Conservation (phyloP, 2,329 filamentous ascomycete species). For the Fusarium penzigii region DNA sequence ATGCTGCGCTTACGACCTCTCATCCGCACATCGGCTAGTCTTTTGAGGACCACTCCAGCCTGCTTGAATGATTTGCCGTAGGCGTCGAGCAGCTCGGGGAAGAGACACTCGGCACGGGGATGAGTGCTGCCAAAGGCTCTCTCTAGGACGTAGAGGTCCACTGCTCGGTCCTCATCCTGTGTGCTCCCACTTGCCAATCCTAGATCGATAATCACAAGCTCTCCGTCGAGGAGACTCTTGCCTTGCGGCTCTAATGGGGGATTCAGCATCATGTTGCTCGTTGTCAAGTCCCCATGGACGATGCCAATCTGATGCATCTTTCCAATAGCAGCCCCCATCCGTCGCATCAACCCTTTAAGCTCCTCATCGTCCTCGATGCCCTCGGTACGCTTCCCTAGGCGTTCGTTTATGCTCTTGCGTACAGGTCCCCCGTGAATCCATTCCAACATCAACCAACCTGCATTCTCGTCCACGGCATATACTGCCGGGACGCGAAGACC, state of each 20-base stretch:
- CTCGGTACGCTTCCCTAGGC: slow-evolving; percentile 54
- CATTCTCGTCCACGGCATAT: slow-evolving; percentile 63
- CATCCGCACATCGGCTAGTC: slow-evolving; percentile 88
- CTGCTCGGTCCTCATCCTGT: slow-evolving; percentile 89
- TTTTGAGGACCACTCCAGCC: slow-evolving; percentile 72
- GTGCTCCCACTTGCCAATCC: slow-evolving; percentile 80
- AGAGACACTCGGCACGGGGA: slow-evolving; percentile 78
- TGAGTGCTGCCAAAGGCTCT: slow-evolving; percentile 94
- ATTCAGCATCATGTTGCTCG: slow-evolving; percentile 90
- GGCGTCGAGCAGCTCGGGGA: slow-evolving; percentile 69
- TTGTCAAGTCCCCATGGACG: slow-evolving; percentile 94
- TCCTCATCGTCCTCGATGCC: slow-evolving; percentile 46
- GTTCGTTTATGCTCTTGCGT: slow-evolving; percentile 67
- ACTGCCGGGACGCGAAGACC: slow-evolving; percentile 82
- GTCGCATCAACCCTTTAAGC: slow-evolving; percentile 64
- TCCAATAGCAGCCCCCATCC: slow-evolving; percentile 72
- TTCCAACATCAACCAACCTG: slow-evolving; percentile 79
- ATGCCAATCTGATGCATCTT: slow-evolving; percentile 80
- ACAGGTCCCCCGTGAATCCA: slow-evolving; percentile 79
- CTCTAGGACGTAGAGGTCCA: slow-evolving; percentile 95
- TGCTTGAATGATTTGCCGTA: slow-evolving; percentile 78
- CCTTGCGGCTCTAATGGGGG: slow-evolving; percentile 26
- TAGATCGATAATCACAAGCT: slow-evolving; percentile 92
- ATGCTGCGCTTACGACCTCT: slow-evolving; percentile 96
- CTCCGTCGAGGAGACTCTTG: slow-evolving; percentile 55